Conservation (phyloP, 495 filamentous ascomycete genomes). For the Jackrogersella minutella region DNA sequence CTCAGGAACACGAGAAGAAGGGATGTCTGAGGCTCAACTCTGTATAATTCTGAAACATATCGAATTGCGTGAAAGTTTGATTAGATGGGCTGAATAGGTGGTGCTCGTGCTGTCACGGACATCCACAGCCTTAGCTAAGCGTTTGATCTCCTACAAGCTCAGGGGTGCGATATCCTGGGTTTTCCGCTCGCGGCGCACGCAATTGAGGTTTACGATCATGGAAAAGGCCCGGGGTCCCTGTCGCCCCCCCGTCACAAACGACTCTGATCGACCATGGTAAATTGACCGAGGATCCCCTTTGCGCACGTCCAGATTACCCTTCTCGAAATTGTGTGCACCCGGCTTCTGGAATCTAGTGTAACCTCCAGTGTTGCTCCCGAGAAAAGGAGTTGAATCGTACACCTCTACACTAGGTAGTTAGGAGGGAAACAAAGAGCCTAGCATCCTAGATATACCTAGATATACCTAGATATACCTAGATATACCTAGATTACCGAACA, state of each 20-base stretch:
- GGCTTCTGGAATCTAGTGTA: constrained; percentile 17
- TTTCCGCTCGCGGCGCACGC: constrained; percentile 40
- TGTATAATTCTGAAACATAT: constrained; percentile 35
- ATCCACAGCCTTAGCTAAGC: constrained; percentile 31
- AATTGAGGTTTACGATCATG: constrained; percentile 37
- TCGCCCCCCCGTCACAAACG: constrained; percentile 24
- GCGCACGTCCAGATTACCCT: constrained; percentile 18
- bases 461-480: neutral
- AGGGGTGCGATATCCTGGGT: constrained; percentile 29
- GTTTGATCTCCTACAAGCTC: constrained; percentile 40
- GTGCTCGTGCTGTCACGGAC: constrained; percentile 34
- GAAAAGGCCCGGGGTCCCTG: constrained; percentile 24
- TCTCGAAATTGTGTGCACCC: constrained; percentile 19
- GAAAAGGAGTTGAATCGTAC: constrained; percentile 1
- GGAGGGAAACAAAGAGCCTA: neutral
- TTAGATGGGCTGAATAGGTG: constrained; percentile 36
- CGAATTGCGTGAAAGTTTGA: constrained; percentile 31
- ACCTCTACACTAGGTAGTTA: too few relatives aligned
- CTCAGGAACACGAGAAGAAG: constrained; percentile 10
- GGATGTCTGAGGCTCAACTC: constrained; percentile 31
- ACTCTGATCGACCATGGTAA: constrained; percentile 28
- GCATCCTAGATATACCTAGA: neutral
- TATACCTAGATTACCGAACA: too few relatives aligned
- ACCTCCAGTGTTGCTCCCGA: neutral
- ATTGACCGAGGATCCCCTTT: constrained; percentile 35